Conservation (phyloP, 73 alveolate genomes). For the Blepharisma stoltei region DNA sequence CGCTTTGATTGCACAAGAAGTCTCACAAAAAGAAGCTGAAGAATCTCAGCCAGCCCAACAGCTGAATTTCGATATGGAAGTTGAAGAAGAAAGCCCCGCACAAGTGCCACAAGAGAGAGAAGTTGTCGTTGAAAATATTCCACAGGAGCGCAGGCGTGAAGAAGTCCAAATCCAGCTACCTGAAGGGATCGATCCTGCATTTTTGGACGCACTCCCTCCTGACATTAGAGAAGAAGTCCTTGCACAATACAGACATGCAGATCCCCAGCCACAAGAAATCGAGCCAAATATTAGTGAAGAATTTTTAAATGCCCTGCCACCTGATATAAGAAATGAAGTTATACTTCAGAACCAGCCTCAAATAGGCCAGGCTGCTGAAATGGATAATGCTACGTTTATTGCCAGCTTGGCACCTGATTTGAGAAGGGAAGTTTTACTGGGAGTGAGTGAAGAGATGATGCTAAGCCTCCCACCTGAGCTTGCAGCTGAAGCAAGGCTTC, state of each 20-base stretch:
- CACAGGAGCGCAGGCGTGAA: neutral
- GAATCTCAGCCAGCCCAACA: too few species aligned
- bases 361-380: constrained; percentile 45
- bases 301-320: constrained; percentile 14
- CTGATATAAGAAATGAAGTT: constrained; percentile 22
- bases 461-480: constrained; percentile 52
- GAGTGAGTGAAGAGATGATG: constrained; percentile 45
- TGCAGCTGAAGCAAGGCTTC: constrained; percentile 59
- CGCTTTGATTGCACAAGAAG: too few species aligned
- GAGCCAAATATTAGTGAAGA: neutral
- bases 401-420: constrained; percentile 52
- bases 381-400: constrained; percentile 62
- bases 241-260: neutral
- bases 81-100: neutral
- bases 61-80: too few species aligned
- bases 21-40: too few species aligned
- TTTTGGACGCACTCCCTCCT: constrained; percentile 53
- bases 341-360: neutral
- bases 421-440: constrained; percentile 52
- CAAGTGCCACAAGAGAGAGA: neutral
- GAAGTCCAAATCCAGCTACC: constrained; percentile 7
- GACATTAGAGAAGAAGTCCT: constrained; percentile 44
- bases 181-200: constrained; percentile 54
- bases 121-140: neutral
- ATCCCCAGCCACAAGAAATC: neutral